A percentile compares a stretch with the other conserved stretches of the same genome.
Conservation (phyloP, 371 early-diverging fungal species). For the Lichtheimia hyalospora region DNA sequence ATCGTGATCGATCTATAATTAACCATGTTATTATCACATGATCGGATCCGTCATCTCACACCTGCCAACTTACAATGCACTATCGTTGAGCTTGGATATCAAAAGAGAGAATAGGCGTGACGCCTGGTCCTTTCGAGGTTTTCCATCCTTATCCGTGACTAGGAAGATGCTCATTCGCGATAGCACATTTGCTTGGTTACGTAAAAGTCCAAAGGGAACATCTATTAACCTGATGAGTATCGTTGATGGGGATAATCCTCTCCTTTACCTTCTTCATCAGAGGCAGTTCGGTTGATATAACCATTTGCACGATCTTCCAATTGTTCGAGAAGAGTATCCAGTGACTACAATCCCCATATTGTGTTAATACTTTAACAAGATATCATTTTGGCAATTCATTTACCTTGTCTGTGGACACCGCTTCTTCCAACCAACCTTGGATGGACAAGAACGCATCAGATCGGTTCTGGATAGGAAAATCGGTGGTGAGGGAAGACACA, state of each 20-base stretch:
- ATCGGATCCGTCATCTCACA: background rate
- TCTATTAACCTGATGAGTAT: slow-evolving; percentile 13
- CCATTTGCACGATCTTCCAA: slow-evolving; percentile 11
- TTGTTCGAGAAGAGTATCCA: background rate
- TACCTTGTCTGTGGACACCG: slow-evolving; percentile 26
- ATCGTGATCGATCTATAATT: background rate
- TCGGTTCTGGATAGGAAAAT: slow-evolving; percentile 24
- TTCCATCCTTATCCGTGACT: slow-evolving; percentile 14
- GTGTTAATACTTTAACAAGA: background rate
- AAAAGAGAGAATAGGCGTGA: slow-evolving; percentile 17
- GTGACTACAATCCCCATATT: background rate
- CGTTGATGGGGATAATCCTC: too few relatives aligned
- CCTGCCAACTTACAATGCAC: slow-evolving; percentile 17
- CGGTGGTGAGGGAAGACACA: slow-evolving; percentile 35
- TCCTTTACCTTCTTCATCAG: slow-evolving; percentile 11
- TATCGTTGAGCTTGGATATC: slow-evolving; percentile 12
- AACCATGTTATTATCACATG: background rate
- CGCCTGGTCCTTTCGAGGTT: slow-evolving; percentile 2
- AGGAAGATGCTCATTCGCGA: slow-evolving; percentile 29
- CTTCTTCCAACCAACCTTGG: slow-evolving; percentile 26
- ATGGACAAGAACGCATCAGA: slow-evolving; percentile 24
- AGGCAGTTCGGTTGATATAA: slow-evolving; percentile 10
- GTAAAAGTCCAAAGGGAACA: slow-evolving; percentile 31
- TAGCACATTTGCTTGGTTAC: slow-evolving; percentile 41
- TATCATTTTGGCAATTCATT: background rate